Percentiles rank a stretch among this genome's conserved stretches.
These are phyloP conservation scores for Acidiella bohemica DNA, from an alignment of 495 filamentous ascomycete genomes.

Conservation along the genomic window DNA sequence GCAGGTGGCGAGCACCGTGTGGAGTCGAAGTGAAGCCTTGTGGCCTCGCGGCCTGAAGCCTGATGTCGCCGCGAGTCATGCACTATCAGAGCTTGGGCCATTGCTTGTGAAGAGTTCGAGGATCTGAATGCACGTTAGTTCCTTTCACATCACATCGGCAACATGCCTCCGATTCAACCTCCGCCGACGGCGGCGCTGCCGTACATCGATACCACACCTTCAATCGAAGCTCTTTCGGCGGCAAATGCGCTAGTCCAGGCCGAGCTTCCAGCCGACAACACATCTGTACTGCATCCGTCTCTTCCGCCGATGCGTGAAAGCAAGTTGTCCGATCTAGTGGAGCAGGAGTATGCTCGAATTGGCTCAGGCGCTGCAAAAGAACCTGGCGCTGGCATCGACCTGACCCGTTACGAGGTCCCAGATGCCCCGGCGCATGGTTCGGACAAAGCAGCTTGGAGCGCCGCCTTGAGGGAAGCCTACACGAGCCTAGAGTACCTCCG, in stretches of 20 bases:
- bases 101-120: too few relatives aligned
- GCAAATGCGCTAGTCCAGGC: constrained; percentile 18
- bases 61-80: too few relatives aligned
- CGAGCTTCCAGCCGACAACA: constrained; percentile 11
- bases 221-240: constrained; percentile 11
- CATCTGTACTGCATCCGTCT: constrained; percentile 19
- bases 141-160: too few relatives aligned
- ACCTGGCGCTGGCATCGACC: constrained; percentile 53
- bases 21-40: too few relatives aligned
- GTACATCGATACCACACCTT: constrained; percentile 16
- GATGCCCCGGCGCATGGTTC: constrained; percentile 22
- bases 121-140: too few relatives aligned
- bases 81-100: too few relatives aligned
- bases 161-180: constrained; percentile 18
- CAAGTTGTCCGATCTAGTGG: constrained; percentile 46
- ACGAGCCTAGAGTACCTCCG: constrained; percentile 51
- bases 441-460: constrained; percentile 21
- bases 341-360: constrained; percentile 48
- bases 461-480: constrained; percentile 40
- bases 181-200: constrained; percentile 12
- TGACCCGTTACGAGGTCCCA: constrained; percentile 66
- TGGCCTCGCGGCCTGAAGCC: too few relatives aligned
- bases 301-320: constrained; percentile 25
- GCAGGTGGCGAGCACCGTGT: too few relatives aligned
- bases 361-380: constrained; percentile 35